A percentile compares a stretch with the other conserved stretches of the same genome.
phyloP scores from a whole-genome alignment of 2,329 filamentous ascomycete species.

The Paraphoma sp. region DNA sequence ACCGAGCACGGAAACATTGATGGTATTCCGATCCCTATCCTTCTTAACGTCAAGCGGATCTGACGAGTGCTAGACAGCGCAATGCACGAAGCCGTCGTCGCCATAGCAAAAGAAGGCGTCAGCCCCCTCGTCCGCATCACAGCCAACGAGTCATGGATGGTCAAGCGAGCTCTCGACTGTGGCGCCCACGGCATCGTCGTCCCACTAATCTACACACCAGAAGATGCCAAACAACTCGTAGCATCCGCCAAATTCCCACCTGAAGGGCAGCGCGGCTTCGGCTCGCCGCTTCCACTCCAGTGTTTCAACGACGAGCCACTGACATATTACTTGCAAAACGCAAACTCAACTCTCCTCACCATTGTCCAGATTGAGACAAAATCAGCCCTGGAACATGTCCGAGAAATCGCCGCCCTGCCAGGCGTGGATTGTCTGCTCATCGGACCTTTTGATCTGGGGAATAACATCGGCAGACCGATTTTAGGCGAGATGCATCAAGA shows the following conservation, averaged over 20 bases:
- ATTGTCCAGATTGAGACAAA: conserved; percentile 58
- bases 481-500: conserved; percentile 57
- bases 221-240: conserved; percentile 61
- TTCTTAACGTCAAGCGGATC: neutral
- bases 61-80: conserved; percentile 46
- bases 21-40: conserved; percentile 39
- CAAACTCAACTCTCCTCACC: conserved; percentile 61
- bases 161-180: conserved; percentile 66
- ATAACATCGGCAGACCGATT: conserved; percentile 63
- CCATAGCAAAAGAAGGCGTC: conserved; percentile 53
- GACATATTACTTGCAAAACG: conserved; percentile 60
- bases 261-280: conserved; percentile 61
- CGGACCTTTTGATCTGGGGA: conserved; percentile 64
- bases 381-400: conserved; percentile 47
- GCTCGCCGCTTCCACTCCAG: conserved; percentile 61
- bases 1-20: conserved; percentile 64
- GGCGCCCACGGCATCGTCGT: conserved; percentile 67
- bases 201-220: conserved; percentile 59
- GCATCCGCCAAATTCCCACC: conserved; percentile 64
- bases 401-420: conserved; percentile 59
- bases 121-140: conserved; percentile 57
- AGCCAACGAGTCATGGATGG: conserved; percentile 67
- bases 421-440: conserved; percentile 62
- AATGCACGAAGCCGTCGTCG: conserved; percentile 64
- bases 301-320: conserved; percentile 51